Conservation (phyloP, 148 eudicot species). For the Amaranthus cruentus region DNA sequence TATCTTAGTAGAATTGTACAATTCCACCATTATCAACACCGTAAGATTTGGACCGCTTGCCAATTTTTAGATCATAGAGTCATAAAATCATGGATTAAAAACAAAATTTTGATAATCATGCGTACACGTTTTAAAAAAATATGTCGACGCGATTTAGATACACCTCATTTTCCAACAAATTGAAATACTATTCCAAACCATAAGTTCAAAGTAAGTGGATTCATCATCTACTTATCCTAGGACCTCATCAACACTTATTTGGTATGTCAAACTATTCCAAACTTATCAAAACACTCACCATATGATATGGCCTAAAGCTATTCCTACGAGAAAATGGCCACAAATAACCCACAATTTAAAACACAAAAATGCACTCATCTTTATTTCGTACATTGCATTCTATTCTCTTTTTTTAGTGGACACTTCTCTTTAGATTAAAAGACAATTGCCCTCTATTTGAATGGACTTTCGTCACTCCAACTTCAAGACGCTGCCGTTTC, state of each 20-base stretch:
- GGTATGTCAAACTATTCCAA: slow-evolving; percentile 19
- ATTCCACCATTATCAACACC: no score
- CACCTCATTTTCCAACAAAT: not conserved
- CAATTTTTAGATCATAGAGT: no score
- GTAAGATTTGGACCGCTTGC: no score
- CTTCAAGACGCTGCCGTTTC: slow-evolving; percentile 25
- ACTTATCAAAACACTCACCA: slow-evolving; percentile 15
- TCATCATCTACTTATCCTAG: slow-evolving; percentile 3
- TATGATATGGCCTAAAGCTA: not conserved
- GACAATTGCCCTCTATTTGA: slow-evolving; percentile 12
- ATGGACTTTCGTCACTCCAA: slow-evolving; percentile 28
- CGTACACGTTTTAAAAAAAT: no score
- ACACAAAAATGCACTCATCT: slow-evolving; percentile 4
- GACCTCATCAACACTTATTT: slow-evolving; percentile 1
- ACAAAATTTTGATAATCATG: no score
- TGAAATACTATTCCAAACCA: not conserved
- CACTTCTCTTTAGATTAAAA: slow-evolving; percentile 16
- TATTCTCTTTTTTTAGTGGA: slow-evolving; percentile 20
- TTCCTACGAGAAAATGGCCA: slow-evolving; percentile 4
- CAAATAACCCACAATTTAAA: not conserved
- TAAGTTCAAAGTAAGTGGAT: slow-evolving; percentile 14
- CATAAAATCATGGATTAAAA: no score
- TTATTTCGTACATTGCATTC: not conserved
- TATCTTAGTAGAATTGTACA: no score
- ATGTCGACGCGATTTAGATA: not conserved